A percentile compares a stretch with the other conserved stretches of the same genome.
phyloP scores from a whole-genome alignment of 2,329 filamentous ascomycete genomes.

The Xylaria hypoxylon region DNA sequence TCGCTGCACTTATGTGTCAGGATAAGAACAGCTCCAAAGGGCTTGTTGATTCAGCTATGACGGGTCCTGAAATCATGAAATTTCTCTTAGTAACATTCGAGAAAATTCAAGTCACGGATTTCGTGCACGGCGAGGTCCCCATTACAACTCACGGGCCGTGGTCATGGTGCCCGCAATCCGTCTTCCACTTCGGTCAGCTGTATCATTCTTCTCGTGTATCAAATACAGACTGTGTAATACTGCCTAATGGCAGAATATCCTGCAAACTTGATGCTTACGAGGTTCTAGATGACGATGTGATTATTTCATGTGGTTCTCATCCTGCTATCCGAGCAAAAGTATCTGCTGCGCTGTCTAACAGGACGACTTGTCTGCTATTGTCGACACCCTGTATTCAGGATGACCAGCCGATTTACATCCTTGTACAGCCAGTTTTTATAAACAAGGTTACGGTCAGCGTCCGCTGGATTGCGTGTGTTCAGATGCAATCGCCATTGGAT shows the following conservation, averaged over 20 bases:
- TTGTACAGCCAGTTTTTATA: background rate
- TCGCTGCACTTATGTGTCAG: conserved; percentile 21
- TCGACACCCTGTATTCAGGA: conserved; percentile 13
- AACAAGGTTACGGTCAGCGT: conserved; percentile 6
- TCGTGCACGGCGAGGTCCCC: conserved; percentile 19
- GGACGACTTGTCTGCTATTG: conserved; percentile 10
- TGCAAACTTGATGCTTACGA: conserved; percentile 10
- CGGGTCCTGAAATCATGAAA: conserved; percentile 21
- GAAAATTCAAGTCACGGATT: conserved; percentile 3
- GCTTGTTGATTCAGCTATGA: conserved; percentile 1
- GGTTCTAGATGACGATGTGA: conserved; percentile 17
- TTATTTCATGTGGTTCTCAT: conserved; percentile 23
- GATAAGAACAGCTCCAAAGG: conserved; percentile 9
- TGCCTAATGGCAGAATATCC: conserved; percentile 1
- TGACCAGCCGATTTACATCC: conserved; percentile 12
- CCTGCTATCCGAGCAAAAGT: conserved; percentile 8
- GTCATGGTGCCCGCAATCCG: conserved; percentile 30
- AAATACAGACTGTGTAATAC: conserved; percentile 6
- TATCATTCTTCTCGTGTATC: conserved; percentile 11
- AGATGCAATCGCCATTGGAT: conserved; percentile 11
- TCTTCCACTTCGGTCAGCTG: conserved; percentile 19
- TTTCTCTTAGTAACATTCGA: conserved; percentile 10
- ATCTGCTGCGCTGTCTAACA: conserved; percentile 14
- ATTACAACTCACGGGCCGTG: conserved; percentile 21
- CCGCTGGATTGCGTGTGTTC: conserved; percentile 12